Conservation (phyloP, 768 basidiomycete genomes). For the Termitomyces eurrhizus region DNA sequence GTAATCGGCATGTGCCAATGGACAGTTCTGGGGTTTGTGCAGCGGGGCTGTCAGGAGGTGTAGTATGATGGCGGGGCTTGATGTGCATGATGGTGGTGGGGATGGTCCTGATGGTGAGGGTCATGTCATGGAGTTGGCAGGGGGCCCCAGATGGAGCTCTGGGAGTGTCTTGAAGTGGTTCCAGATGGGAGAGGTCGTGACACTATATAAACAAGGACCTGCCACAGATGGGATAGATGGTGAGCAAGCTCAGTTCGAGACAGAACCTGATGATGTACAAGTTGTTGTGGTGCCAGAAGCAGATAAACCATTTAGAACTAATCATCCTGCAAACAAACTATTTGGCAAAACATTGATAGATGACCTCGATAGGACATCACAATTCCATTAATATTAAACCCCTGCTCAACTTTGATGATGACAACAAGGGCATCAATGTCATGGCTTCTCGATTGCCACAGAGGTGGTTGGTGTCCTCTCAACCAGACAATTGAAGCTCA, state of each 20-base stretch:
- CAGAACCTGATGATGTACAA: slow-evolving; percentile 30
- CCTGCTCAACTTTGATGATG: slow-evolving; percentile 63
- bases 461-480: slow-evolving; percentile 81
- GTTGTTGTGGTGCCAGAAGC: slow-evolving; percentile 17
- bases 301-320: slow-evolving; percentile 31
- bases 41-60: too few relatives aligned
- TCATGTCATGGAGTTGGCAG: too few relatives aligned
- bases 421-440: slow-evolving; percentile 30
- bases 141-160: too few relatives aligned
- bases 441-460: slow-evolving; percentile 27
- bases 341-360: slow-evolving; percentile 91
- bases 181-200: too few relatives aligned
- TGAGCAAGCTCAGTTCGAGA: slow-evolving; percentile 59
- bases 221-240: slow-evolving; percentile 78
- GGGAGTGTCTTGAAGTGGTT: too few relatives aligned
- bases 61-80: too few relatives aligned
- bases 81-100: too few relatives aligned
- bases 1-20: too few relatives aligned
- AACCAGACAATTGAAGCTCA: too few relatives aligned
- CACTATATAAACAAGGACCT: slow-evolving; percentile 50
- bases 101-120: too few relatives aligned
- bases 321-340: slow-evolving; percentile 70
- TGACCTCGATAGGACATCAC: slow-evolving; percentile 67
- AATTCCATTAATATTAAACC: slow-evolving; percentile 56
- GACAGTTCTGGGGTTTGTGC: too few relatives aligned